Conservation (phyloP, 2,329 filamentous ascomycete genomes). For the Pseudogymnoascus sp. region DNA sequence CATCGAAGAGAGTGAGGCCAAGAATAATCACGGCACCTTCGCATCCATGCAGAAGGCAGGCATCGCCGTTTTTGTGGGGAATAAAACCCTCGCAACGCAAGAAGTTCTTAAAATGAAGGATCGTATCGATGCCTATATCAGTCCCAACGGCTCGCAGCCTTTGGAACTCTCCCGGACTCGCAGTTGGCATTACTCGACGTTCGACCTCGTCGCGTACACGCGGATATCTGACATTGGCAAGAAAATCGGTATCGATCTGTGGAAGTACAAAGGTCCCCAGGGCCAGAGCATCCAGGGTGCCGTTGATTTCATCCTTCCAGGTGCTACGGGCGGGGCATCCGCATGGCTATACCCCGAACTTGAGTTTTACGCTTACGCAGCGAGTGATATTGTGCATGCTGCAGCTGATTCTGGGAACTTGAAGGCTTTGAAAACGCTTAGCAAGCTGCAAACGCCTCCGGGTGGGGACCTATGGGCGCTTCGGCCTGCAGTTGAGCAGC, state of each 20-base stretch:
- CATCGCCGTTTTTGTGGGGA: conserved; percentile 22
- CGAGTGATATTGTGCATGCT: conserved; percentile 22
- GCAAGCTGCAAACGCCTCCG: conserved; percentile 16
- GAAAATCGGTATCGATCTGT: conserved; percentile 20
- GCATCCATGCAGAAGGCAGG: conserved; percentile 21
- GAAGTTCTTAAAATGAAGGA: conserved; percentile 8
- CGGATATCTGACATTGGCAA: conserved; percentile 17
- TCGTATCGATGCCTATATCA: conserved; percentile 19
- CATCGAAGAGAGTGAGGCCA: conserved; percentile 10
- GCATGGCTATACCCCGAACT: conserved; percentile 21
- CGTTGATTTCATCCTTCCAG: conserved; percentile 21
- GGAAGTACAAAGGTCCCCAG: conserved; percentile 17
- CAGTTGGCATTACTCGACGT: conserved; percentile 25
- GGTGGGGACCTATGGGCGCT: conserved; percentile 22
- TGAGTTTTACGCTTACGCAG: conserved; percentile 20
- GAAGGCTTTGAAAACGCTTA: conserved; percentile 13
- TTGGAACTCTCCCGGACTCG: conserved; percentile 23
- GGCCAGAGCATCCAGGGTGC: conserved; percentile 20
- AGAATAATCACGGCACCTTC: conserved; percentile 25
- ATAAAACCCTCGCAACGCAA: conserved; percentile 10
- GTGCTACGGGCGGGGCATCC: conserved; percentile 14
- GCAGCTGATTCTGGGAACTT: conserved; percentile 20
- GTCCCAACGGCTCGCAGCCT: conserved; percentile 20
- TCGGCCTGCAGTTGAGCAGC: conserved; percentile 23
- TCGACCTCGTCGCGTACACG: conserved; percentile 19